phyloP scores from a whole-genome alignment of 1,139 yeast species.

The Debaryomyces robertsiae region DNA sequence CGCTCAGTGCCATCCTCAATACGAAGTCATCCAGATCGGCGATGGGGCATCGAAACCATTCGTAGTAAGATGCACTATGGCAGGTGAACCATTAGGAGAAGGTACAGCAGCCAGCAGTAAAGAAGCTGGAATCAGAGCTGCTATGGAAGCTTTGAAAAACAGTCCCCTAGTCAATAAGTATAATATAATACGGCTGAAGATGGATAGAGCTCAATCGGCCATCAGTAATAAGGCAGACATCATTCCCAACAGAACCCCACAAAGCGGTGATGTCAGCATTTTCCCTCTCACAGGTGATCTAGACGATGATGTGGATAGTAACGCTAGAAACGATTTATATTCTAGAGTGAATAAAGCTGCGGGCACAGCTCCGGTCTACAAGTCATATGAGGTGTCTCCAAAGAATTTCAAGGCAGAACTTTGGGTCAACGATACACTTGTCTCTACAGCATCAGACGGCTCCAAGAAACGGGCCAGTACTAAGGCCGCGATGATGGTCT shows the following conservation, averaged over 20 bases:
- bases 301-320: conserved; percentile 30
- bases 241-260: neutral
- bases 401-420: conserved; percentile 40
- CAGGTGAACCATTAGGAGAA: conserved; percentile 54
- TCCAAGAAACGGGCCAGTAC: conserved; percentile 49
- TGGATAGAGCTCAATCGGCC: conserved; percentile 56
- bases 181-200: conserved; percentile 57
- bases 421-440: conserved; percentile 34
- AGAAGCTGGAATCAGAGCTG: conserved; percentile 73
- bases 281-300: conserved; percentile 35
- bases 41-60: conserved; percentile 55
- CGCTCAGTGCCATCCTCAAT: conserved; percentile 67
- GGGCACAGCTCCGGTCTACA: conserved; percentile 46
- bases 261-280: conserved; percentile 2
- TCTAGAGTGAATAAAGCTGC: conserved; percentile 43
- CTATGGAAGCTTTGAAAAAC: conserved; percentile 67
- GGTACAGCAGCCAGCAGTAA: conserved; percentile 64
- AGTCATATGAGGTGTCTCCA: conserved; percentile 30
- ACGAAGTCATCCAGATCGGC: conserved; percentile 55
- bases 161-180: conserved; percentile 64
- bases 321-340: conserved; percentile 47
- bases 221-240: conserved; percentile 16
- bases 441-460: conserved; percentile 43
- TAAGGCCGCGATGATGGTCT: conserved; percentile 49
- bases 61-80: conserved; percentile 68